A percentile compares a stretch with the other conserved stretches of the same genome.
phyloP scores from a whole-genome alignment of 148 eudicot genomes.

The Camellia granthamiana region DNA sequence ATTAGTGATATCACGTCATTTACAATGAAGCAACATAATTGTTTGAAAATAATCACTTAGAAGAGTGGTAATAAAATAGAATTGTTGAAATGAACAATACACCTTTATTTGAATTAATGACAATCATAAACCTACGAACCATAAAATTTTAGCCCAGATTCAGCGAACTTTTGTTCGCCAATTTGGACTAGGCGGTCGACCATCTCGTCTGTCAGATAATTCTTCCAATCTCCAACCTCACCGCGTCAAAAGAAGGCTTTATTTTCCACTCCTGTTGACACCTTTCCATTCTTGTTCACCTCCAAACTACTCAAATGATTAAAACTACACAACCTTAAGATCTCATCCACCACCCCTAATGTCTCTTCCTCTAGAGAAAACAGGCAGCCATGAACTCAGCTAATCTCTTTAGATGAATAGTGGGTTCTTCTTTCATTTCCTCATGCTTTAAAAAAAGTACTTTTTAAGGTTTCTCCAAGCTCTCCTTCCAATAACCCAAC shows the following conservation, averaged over 20 bases:
- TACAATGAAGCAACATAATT: too few relatives aligned
- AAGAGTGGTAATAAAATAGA: too few relatives aligned
- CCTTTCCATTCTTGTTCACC: constrained; percentile 27
- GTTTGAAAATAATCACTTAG: too few relatives aligned
- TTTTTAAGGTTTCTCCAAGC: constrained; percentile 22
- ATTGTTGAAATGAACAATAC: background rate
- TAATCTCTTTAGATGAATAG: constrained; percentile 13
- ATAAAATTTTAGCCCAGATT: constrained; percentile 20
- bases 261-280: constrained; percentile 7
- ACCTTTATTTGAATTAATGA: background rate
- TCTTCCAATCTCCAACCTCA: constrained; percentile 19
- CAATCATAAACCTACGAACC: too few relatives aligned
- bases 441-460: constrained; percentile 31
- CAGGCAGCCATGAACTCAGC: constrained; percentile 27
- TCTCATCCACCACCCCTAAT: constrained; percentile 15
- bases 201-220: constrained; percentile 9
- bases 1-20: too few relatives aligned
- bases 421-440: constrained; percentile 23
- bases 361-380: constrained; percentile 24
- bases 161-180: background rate
- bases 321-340: constrained; percentile 24
- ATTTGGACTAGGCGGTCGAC: background rate
- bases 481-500: too few relatives aligned
- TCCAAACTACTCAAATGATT: constrained; percentile 28
- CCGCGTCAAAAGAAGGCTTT: constrained; percentile 19